Base-by-base conservation (phyloP, 768 basidiomycete species). In the Suillus subalutaceus region DNA sequence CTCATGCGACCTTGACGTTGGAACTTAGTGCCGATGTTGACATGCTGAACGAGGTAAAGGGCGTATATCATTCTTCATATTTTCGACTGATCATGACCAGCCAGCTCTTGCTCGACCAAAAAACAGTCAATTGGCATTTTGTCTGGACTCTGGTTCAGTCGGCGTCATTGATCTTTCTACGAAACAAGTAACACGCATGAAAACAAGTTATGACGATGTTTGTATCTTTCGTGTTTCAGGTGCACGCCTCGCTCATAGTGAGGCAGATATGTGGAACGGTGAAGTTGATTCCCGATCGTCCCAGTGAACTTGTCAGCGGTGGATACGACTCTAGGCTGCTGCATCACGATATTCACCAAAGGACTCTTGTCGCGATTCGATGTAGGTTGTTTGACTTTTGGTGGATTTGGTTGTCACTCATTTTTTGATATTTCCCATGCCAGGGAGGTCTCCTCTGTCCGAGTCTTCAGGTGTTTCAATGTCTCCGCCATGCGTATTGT, bases 401-500 rank as follows among this genome's bases (percentile, higher is more conserved):
- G 18, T 40, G 9, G 0, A 16, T 40, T 41, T 40, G 26, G n/a
- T 48, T 37, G n/a, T 53, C 23, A 50, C 57, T 70, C 61, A 60
- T 56, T 2, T 20, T n/a, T 30, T 65, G 20, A 48, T 60, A 16
- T 63, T 60, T 56, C 26, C 63, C n/a, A 58, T 65, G 50, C 52
- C 37, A 70, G 67, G 69, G 83, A 85, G 82, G 9, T 70, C 82
- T 5, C 75, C 79, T 4, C 77, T 50, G 48, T 15, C 44, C 48
- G 48, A 81, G 43, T 75, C 79, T 15, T 80, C 80, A 0, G 85
- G 85, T 1, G 80, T 90, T 65, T 82, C 86, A 0, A 77, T 93
- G 32, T 88, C 91, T 2, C 92, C 92, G 1, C 91, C 92, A 1
- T 95, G 94, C 73, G 77, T 94, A 62, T 82, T 88, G 74, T 89